Evolutionary conservation across 768 basidiomycete species (phyloP).

Genomic region (Mycena rebaudengoi): DNA sequence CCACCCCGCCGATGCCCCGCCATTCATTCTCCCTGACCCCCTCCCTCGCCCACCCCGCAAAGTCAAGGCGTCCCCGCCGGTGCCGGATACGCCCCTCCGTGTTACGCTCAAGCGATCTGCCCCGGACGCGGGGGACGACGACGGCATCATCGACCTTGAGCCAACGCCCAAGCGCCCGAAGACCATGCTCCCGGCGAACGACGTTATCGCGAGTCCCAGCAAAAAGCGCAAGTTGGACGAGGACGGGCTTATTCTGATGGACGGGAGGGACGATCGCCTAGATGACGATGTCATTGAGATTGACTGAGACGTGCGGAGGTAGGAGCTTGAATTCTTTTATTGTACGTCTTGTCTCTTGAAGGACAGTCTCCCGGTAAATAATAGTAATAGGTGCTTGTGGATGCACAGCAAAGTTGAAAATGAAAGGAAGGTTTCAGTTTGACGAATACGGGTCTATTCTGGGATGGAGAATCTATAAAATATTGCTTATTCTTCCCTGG

Average conservation of each 20-base stretch:
- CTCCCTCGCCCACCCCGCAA: slow-evolving; percentile 64
- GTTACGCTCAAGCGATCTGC: slow-evolving; percentile 63
- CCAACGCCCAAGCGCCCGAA: slow-evolving; percentile 64
- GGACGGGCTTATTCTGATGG: slow-evolving; percentile 78
- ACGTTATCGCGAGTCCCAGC: slow-evolving; percentile 56
- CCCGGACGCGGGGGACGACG: slow-evolving; percentile 58
- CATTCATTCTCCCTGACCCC: slow-evolving; percentile 72
- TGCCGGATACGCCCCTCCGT: slow-evolving; percentile 53
- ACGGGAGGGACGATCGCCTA: slow-evolving; percentile 60
- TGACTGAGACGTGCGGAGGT: no score
- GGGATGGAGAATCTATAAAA: no score
- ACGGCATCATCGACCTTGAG: slow-evolving; percentile 61
- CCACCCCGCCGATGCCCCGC: slow-evolving; percentile 58
- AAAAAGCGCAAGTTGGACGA: slow-evolving; percentile 74
- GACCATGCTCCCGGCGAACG: slow-evolving; percentile 39
- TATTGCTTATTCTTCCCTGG: no score
- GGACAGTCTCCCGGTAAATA: no score
- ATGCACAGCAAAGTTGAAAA: no score
- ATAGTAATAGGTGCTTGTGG: no score
- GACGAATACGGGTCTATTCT: no score
- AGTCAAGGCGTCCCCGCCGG: slow-evolving; percentile 47
- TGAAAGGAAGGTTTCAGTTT: no score
- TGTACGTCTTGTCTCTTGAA: no score
- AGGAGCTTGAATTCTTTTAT: no score
- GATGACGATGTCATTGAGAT: slow-evolving; percentile 68